Evolutionary conservation across 2,329 filamentous ascomycete genomes (phyloP).

Genomic region (Emmonsia crescens): DNA sequence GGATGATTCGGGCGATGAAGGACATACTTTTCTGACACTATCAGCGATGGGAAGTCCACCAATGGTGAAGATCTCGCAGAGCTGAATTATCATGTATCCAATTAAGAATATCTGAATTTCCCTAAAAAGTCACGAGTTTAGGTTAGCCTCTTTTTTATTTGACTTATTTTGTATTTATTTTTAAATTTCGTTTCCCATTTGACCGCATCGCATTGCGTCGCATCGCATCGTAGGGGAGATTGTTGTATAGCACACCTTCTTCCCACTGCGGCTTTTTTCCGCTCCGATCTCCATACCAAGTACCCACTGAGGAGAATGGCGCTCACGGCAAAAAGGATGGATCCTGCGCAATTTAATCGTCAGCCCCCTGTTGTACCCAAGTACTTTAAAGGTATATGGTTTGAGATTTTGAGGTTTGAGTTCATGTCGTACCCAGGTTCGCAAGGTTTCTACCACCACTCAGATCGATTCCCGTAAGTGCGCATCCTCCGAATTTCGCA

Average conservation of each 20-base stretch:
- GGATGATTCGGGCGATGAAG: neutral
- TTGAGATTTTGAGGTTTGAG: neutral
- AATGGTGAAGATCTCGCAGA: conserved; percentile 95
- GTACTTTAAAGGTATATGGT: neutral
- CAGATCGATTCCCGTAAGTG: conserved; percentile 63
- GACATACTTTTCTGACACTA: conserved; percentile 58
- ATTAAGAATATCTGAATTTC: conserved; percentile 94
- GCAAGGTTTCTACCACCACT: conserved; percentile 56
- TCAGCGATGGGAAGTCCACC: conserved; percentile 71
- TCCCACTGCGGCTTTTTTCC: conserved; percentile 87
- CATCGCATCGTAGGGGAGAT: neutral
- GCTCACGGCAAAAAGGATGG: conserved; percentile 69
- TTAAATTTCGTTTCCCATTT: neutral
- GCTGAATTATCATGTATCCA: conserved; percentile 74
- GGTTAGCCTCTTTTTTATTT: neutral
- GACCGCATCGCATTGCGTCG: neutral
- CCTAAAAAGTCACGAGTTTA: conserved; percentile 37
- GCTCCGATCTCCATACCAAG: conserved; percentile 69
- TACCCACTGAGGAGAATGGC: conserved; percentile 59
- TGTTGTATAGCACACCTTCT: conserved; percentile 53
- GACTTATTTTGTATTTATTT: neutral
- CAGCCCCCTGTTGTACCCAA: conserved; percentile 15
- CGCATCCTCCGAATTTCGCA: conserved; percentile 57
- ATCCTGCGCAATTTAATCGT: conserved; percentile 46
- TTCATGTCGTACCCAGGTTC: conserved; percentile 60